These are phyloP conservation scores for Salix udensis DNA, from an alignment of 345 rosid species.

Conservation along the genomic window DNA sequence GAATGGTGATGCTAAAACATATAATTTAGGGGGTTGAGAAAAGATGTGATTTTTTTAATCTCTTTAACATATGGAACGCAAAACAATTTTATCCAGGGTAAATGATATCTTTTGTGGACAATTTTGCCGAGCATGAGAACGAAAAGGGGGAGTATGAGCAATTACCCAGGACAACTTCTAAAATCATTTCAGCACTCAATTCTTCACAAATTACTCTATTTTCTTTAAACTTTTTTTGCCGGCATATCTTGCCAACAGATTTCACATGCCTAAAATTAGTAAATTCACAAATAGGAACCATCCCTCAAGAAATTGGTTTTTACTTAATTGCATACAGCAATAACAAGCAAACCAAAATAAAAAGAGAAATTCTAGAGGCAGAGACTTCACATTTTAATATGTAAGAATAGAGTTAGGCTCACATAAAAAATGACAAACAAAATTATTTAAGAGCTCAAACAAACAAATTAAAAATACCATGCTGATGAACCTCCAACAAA, in stretches of 20 bases:
- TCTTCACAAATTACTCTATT: neutral
- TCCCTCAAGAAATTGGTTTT: neutral
- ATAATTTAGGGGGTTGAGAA: neutral
- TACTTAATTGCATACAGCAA: neutral
- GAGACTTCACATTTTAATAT: neutral
- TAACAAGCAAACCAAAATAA: neutral
- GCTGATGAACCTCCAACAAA: constrained; percentile 75
- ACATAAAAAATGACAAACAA: neutral
- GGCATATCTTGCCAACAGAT: neutral
- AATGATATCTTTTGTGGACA: neutral
- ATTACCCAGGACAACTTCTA: neutral
- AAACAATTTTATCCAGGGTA: neutral
- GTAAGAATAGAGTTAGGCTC: neutral
- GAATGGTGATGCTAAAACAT: neutral
- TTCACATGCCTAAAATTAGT: neutral
- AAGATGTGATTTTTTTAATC: neutral
- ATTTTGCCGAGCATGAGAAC: neutral
- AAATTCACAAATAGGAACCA: neutral
- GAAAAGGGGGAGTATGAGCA: neutral
- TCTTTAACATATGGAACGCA: neutral
- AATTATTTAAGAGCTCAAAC: neutral
- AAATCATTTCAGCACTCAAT: neutral
- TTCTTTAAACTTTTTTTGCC: neutral
- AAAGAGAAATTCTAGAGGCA: neutral
- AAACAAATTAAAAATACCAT: constrained; percentile 44